Base-by-base conservation (phyloP, 1,139 yeast species). In the Sugiyamaella sp. region DNA sequence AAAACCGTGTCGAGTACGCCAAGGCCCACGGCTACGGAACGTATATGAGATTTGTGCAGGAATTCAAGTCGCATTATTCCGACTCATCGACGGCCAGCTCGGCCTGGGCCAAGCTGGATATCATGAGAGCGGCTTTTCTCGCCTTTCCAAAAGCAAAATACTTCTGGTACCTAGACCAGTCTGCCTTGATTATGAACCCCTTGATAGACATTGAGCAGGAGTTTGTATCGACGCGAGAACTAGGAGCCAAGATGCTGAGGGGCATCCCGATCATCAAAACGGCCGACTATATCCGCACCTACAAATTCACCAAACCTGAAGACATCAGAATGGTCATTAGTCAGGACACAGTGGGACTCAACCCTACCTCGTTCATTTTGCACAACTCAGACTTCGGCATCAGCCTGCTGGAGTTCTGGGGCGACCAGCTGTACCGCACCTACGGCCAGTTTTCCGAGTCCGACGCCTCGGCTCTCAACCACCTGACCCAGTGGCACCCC, bases 401-500 rank as follows among this genome's bases (percentile, higher is more conserved):
- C 63, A 80, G 87, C 1, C 75, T 89, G 50, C 61, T 91, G 27
- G 97, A 90, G 64, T 78, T 80, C 60, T 86, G 96, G 91, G 71
- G 79, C 37, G 90, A 88, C 66, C 81, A 82, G 14, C 75, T 89
- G 49, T 85, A 82, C 66, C 79, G 86, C 66, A 76, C 77, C 47
- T 89, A 86, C 70, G 75, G 73, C 32, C 80, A 80, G 66, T 87
- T 88, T 71, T 60, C 80, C 80, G 59, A 61, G 19, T 59, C 60
- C 25, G 85, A 87, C 2, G 78, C 84, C 10, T 61, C 64, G 12
- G 89, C 95, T 0, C 68, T 91, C 51, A 81, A 89, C 21, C 98
- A 93, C 68, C 75, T 89, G 37, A 74, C 90, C 60, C 97, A 89
- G 69, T 93, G 98, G 99, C 99, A 93, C 68, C 96, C 96, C 10